Evolutionary conservation across 768 basidiomycete species (phyloP).

Genomic region (Mycena galericulata): DNA sequence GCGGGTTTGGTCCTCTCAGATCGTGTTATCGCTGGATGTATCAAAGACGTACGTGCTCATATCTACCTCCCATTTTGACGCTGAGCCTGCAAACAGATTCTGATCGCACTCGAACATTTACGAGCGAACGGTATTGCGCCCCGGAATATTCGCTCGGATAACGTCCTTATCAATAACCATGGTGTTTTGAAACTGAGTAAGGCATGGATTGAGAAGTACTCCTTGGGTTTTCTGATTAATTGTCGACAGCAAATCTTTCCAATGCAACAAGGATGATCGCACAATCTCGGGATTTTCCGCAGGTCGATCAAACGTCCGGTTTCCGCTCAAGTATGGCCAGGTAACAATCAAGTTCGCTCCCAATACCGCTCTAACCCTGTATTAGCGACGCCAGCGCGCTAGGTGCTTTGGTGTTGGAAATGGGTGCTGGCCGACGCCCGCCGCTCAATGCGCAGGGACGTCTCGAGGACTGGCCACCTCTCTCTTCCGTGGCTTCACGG

Average conservation of each 20-base stretch:
- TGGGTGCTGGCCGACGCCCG: conserved; percentile 59
- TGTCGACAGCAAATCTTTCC: conserved; percentile 21
- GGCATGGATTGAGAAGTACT: conserved; percentile 28
- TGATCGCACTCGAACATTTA: conserved; percentile 61
- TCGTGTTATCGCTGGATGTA: conserved; percentile 59
- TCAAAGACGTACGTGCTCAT: conserved; percentile 58
- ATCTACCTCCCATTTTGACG: not conserved
- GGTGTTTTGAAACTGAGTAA: conserved; percentile 66
- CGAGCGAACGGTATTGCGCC: conserved; percentile 61
- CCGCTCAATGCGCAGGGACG: conserved; percentile 50
- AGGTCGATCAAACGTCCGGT: not conserved
- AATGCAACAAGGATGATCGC: not conserved
- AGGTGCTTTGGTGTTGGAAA: conserved; percentile 66
- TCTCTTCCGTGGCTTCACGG: conserved; percentile 53
- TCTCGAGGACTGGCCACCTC: conserved; percentile 36
- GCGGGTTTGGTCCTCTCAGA: conserved; percentile 60
- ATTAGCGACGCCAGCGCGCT: conserved; percentile 54
- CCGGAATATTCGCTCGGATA: conserved; percentile 66
- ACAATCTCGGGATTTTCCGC: not conserved
- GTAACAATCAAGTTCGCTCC: not conserved
- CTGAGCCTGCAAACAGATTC: conserved; percentile 46
- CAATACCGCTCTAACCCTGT: too few species aligned
- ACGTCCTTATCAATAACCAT: conserved; percentile 58
- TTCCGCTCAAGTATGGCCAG: not conserved
- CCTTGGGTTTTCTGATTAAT: not conserved